phyloP scores from a whole-genome alignment of 2,329 filamentous ascomycete genomes.

The Alternaria brassicicola region DNA sequence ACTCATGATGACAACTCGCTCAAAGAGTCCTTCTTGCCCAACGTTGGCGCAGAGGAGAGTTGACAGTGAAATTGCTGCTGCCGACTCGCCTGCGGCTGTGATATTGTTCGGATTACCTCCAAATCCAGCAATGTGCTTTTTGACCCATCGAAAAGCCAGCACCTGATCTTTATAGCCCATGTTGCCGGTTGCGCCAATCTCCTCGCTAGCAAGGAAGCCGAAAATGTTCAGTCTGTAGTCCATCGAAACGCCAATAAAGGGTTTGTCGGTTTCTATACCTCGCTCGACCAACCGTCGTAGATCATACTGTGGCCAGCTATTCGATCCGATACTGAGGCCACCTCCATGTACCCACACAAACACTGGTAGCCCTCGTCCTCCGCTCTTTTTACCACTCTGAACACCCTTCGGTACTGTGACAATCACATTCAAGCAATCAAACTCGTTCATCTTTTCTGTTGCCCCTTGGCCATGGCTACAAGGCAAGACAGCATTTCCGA shows the following conservation, averaged over 20 bases:
- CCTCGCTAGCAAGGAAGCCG: constrained; percentile 53
- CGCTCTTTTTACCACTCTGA: neutral
- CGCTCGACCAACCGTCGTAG: constrained; percentile 53
- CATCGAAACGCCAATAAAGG: constrained; percentile 53
- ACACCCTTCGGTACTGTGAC: constrained; percentile 40
- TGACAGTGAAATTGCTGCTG: constrained; percentile 50
- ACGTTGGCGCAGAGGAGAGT: constrained; percentile 36
- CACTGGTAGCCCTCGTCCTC: constrained; percentile 52
- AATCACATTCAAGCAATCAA: constrained; percentile 44
- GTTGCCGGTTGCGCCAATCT: constrained; percentile 49
- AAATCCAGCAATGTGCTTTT: constrained; percentile 48
- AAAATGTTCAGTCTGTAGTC: constrained; percentile 43
- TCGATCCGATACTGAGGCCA: constrained; percentile 57
- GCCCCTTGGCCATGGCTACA: constrained; percentile 21
- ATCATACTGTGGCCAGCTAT: constrained; percentile 61
- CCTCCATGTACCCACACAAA: constrained; percentile 62
- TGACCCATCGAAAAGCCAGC: constrained; percentile 48
- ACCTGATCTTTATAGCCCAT: constrained; percentile 46
- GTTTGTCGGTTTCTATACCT: constrained; percentile 51
- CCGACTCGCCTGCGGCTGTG: constrained; percentile 55
- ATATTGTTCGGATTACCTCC: constrained; percentile 49
- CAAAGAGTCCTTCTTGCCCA: constrained; percentile 31
- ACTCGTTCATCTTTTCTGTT: constrained; percentile 40
- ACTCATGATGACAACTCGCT: constrained; percentile 40
- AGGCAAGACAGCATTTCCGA: constrained; percentile 24